phyloP scores from a whole-genome alignment of 2,329 filamentous ascomycete genomes.

The Colletotrichum tropicale region DNA sequence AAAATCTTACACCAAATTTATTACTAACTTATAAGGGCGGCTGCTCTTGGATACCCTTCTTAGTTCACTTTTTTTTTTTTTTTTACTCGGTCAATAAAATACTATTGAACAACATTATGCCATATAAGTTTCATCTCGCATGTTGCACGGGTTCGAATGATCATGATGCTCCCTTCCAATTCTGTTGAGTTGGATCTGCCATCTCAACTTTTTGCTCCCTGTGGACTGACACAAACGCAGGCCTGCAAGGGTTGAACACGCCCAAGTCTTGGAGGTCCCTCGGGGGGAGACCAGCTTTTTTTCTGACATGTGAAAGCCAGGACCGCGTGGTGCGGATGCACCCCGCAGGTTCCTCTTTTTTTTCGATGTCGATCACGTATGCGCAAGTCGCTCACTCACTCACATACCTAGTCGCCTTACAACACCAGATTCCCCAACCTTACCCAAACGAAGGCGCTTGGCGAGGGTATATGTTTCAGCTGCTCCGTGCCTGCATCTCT shows the following conservation, averaged over 20 bases:
- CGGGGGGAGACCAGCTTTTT: not conserved
- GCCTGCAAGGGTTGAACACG: constrained; percentile 7
- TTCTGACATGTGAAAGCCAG: constrained; percentile 19
- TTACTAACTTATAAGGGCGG: not conserved
- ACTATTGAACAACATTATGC: not conserved
- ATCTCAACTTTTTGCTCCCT: constrained; percentile 21
- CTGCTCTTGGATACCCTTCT: constrained; percentile 19
- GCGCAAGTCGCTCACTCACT: not conserved
- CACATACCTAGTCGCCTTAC: not conserved
- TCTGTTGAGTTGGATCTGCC: constrained; percentile 16
- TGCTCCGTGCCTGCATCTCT: constrained; percentile 8
- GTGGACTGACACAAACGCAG: not conserved
- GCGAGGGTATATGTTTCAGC: constrained; percentile 5
- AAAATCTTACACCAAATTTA: constrained; percentile 7
- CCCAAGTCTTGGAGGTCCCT: not conserved
- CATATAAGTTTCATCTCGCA: not conserved
- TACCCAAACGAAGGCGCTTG: not conserved
- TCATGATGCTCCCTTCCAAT: not conserved
- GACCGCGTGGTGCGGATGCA: constrained; percentile 15
- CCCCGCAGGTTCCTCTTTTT: constrained; percentile 22
- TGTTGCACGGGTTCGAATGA: not conserved
- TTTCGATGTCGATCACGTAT: constrained; percentile 12
- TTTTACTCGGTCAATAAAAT: not conserved
- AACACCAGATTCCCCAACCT: not conserved
- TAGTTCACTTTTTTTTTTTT: not conserved